Percentiles rank a stretch among this genome's conserved stretches.
phyloP scores from a whole-genome alignment of 2,329 filamentous ascomycete genomes.

The Arthrobotrys megalospora region DNA sequence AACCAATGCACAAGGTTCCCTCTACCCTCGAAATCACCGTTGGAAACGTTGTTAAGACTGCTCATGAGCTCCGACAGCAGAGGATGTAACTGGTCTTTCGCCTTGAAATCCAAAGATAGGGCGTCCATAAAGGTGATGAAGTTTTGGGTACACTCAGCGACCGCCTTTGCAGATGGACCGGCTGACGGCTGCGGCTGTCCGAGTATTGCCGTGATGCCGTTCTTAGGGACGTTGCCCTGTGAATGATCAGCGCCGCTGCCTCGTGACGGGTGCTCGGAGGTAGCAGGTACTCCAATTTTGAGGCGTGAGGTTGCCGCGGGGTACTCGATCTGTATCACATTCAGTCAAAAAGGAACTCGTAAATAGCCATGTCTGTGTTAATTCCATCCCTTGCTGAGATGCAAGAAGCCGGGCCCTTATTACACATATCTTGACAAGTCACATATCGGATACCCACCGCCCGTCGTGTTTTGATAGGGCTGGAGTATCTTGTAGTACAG shows the following conservation, averaged over 20 bases:
- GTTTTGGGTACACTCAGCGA: conserved; percentile 88
- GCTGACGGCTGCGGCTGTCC: conserved; percentile 67
- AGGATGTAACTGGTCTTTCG: conserved; percentile 97
- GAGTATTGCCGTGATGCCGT: conserved; percentile 51
- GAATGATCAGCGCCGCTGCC: conserved; percentile 69
- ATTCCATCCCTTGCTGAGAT: conserved; percentile 46
- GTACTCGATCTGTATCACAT: conserved; percentile 81
- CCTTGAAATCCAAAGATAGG: conserved; percentile 88
- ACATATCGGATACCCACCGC: conserved; percentile 33
- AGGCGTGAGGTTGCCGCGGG: conserved; percentile 93
- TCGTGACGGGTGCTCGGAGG: conserved; percentile 75
- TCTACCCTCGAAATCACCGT: conserved; percentile 88
- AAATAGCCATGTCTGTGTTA: conserved; percentile 34
- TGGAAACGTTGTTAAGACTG: conserved; percentile 95
- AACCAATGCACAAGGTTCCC: conserved; percentile 99
- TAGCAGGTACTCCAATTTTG: conserved; percentile 91
- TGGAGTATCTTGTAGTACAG: conserved; percentile 58
- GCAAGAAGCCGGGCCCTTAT: conserved; percentile 42
- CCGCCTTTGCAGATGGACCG: conserved; percentile 67
- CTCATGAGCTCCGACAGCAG: conserved; percentile 96
- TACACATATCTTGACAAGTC: conserved; percentile 25
- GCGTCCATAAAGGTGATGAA: conserved; percentile 99
- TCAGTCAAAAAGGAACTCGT: conserved; percentile 26
- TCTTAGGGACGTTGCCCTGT: conserved; percentile 66
- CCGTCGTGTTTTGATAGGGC: conserved; percentile 49